Evolutionary conservation across 1,139 yeast genomes (phyloP).

Genomic region (Saccharomyces hybrid): DNA sequence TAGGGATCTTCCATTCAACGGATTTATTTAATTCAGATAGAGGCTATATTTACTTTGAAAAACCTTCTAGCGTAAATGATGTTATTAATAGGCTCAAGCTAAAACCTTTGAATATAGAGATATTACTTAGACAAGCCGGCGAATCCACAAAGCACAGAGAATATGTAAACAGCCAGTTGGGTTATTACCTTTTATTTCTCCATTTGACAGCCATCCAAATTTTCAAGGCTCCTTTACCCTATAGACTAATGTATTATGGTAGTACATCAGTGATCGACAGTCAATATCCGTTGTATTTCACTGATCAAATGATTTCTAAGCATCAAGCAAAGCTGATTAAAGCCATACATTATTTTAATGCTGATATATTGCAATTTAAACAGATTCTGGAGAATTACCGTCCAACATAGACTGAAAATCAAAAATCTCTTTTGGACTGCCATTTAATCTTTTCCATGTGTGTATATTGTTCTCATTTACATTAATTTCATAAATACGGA

Average conservation of each 20-base stretch:
- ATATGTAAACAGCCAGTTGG: slow-evolving; percentile 19
- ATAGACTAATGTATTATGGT: slow-evolving; percentile 23
- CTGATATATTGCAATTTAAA: slow-evolving; percentile 23
- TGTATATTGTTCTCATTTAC: slow-evolving; percentile 43
- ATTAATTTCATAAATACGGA: slow-evolving; percentile 65
- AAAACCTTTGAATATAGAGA: neutral
- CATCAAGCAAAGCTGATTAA: slow-evolving; percentile 12
- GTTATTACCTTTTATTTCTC: slow-evolving; percentile 26
- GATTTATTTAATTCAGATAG: slow-evolving; percentile 9
- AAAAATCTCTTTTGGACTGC: slow-evolving; percentile 41
- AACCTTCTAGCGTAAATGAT: slow-evolving; percentile 1
- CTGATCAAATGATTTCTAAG: slow-evolving; percentile 13
- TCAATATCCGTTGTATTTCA: slow-evolving; percentile 20
- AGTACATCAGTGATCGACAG: slow-evolving; percentile 25
- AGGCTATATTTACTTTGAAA: slow-evolving; percentile 7
- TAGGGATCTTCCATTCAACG: slow-evolving; percentile 14
- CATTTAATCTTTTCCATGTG: slow-evolving; percentile 68
- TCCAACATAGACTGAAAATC: slow-evolving; percentile 56
- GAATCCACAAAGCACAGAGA: neutral
- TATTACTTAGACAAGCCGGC: neutral
- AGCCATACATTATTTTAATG: slow-evolving; percentile 23
- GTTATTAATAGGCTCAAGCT: neutral
- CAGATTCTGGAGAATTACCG: slow-evolving; percentile 36
- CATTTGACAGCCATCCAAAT: slow-evolving; percentile 18
- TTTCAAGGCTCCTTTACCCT: slow-evolving; percentile 21